Evolutionary conservation across 148 eudicot genomes (phyloP).

Genomic region (Rhododendron ferrugineum): DNA sequence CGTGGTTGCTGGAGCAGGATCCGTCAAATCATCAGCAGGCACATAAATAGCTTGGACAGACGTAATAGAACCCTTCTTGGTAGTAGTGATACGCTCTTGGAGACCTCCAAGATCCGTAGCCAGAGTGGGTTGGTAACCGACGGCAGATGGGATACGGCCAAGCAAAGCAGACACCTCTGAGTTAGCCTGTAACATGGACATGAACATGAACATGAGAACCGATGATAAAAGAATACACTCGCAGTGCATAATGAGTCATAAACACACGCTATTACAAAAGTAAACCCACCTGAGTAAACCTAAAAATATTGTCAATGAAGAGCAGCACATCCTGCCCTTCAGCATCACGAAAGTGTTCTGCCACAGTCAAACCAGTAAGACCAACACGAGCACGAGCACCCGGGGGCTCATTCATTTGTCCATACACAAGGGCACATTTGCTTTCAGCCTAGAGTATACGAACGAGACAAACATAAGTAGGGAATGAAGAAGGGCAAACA

Average conservation of each 20-base stretch:
- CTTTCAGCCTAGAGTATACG: constrained; percentile 49
- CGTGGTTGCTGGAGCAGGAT: constrained; percentile 90
- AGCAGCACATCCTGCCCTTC: constrained; percentile 98
- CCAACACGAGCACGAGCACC: constrained; percentile 99
- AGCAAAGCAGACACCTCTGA: constrained; percentile 99
- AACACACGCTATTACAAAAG: background rate
- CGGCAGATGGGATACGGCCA: constrained; percentile 99
- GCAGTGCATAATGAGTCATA: background rate
- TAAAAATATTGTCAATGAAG: constrained; percentile 96
- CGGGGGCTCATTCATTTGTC: constrained; percentile 99
- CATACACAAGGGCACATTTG: constrained; percentile 95
- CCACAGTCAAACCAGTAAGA: constrained; percentile 89
- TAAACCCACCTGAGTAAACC: constrained; percentile 79
- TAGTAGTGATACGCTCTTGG: constrained; percentile 96
- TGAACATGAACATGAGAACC: background rate
- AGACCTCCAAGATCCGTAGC: constrained; percentile 99
- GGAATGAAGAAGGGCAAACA: background rate
- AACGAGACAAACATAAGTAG: background rate
- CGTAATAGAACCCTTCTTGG: constrained; percentile 95
- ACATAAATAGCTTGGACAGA: constrained; percentile 97
- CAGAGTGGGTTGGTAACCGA: constrained; percentile 97
- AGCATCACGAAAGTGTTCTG: constrained; percentile 89
- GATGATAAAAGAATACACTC: background rate
- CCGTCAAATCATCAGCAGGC: constrained; percentile 92
- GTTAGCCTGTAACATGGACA: constrained; percentile 52